Conservation (phyloP, 768 basidiomycete species). For the Exidia glandulosa region DNA sequence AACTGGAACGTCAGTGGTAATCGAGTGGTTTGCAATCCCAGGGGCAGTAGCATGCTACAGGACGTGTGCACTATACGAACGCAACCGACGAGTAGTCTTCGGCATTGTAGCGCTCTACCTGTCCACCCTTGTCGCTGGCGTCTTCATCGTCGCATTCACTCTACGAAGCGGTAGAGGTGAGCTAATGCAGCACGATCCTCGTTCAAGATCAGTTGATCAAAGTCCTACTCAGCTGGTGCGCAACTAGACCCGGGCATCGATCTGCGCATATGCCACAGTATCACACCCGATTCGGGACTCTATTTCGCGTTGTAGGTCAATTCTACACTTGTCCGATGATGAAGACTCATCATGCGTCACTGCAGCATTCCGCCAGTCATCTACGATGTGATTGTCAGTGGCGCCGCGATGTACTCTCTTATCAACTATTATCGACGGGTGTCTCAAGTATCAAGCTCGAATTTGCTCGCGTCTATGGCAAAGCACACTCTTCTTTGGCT, state of each 20-base stretch:
- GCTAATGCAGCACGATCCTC: background rate
- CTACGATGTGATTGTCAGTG: background rate
- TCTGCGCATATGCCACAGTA: background rate
- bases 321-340: no score
- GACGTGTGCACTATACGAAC: background rate
- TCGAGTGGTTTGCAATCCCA: background rate
- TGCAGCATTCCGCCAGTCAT: background rate
- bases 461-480: background rate
- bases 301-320: background rate
- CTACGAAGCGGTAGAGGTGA: background rate
- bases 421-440: background rate
- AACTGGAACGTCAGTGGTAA: background rate
- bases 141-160: background rate
- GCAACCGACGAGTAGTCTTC: background rate
- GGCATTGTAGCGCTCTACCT: background rate
- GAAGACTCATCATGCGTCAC: background rate
- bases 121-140: background rate
- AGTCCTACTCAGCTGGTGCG: background rate
- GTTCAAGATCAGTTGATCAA: background rate
- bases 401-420: background rate
- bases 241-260: background rate
- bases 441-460: background rate
- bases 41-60: background rate
- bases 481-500: background rate
- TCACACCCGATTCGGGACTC: background rate